Conservation (phyloP, 169 alveolate species). For the Cyclospora cayetanensis region DNA sequence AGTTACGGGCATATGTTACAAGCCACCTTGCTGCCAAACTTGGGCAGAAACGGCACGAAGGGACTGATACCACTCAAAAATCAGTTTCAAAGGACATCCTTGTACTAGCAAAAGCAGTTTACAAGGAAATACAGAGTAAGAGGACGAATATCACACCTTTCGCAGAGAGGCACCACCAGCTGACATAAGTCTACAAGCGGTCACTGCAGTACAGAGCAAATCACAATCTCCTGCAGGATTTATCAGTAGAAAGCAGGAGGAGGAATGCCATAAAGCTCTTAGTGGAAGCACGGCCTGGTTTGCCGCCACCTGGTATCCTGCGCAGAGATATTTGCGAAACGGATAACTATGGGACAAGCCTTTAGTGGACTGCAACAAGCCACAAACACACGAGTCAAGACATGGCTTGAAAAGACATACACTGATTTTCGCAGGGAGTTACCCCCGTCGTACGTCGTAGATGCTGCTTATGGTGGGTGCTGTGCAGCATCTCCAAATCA, state of each 20-base stretch:
- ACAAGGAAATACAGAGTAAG: conserved; percentile 46
- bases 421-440: conserved; percentile 44
- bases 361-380: background rate
- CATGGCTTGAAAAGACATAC: background rate
- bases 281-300: no score
- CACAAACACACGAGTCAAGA: background rate
- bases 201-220: no score
- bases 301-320: background rate
- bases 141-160: no score
- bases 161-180: no score
- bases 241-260: no score
- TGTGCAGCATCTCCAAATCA: no score
- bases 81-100: background rate
- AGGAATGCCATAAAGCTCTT: no score
- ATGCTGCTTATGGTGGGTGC: conserved; percentile 48
- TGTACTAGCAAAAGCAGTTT: conserved; percentile 29
- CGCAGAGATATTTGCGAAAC: conserved; percentile 26
- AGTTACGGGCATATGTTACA: background rate
- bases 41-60: background rate
- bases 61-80: background rate
- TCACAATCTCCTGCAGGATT: no score
- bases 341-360: background rate
- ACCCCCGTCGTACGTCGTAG: conserved; percentile 16
- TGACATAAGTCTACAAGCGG: no score
- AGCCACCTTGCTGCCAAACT: background rate